Evolutionary conservation across 1,139 yeast genomes (phyloP).

Genomic region (Geotrichum armillariae): DNA sequence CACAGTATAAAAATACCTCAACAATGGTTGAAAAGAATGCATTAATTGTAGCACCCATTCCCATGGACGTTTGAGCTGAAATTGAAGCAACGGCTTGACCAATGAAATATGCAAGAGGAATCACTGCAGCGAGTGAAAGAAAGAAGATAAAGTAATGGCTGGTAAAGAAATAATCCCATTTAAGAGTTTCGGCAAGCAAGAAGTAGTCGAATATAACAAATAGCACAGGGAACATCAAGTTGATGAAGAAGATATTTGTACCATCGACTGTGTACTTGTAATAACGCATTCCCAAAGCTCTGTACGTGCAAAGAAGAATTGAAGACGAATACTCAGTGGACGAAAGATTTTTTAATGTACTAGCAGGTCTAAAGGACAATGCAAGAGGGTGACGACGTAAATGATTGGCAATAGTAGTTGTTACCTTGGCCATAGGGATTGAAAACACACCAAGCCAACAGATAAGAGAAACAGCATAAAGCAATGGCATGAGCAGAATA

Average conservation of each 20-base stretch:
- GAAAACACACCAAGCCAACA: slow-evolving; percentile 88
- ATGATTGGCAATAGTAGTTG: slow-evolving; percentile 69
- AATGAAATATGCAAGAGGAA: slow-evolving; percentile 93
- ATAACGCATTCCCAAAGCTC: slow-evolving; percentile 89
- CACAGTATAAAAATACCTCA: slow-evolving; percentile 88
- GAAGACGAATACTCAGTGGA: slow-evolving; percentile 35
- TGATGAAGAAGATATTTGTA: slow-evolving; percentile 88
- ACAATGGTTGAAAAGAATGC: slow-evolving; percentile 97
- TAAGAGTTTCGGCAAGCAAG: slow-evolving; percentile 54
- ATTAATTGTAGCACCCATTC: slow-evolving; percentile 97
- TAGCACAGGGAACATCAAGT: slow-evolving; percentile 72
- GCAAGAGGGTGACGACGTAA: slow-evolving; percentile 91
- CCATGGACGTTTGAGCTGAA: slow-evolving; percentile 98
- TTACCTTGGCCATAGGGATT: slow-evolving; percentile 86
- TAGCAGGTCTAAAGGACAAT: slow-evolving; percentile 63
- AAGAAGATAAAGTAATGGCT: slow-evolving; percentile 62
- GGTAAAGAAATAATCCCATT: slow-evolving; percentile 53
- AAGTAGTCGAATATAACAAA: slow-evolving; percentile 83
- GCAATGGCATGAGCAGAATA: slow-evolving; percentile 65
- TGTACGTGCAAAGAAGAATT: slow-evolving; percentile 75
- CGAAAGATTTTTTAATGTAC: slow-evolving; percentile 36
- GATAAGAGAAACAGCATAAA: slow-evolving; percentile 53
- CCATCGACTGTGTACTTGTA: slow-evolving; percentile 97
- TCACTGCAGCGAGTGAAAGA: slow-evolving; percentile 76
- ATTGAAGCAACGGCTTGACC: slow-evolving; percentile 99